These are phyloP conservation scores for Fusarium chlamydosporum DNA, from an alignment of 2,329 filamentous ascomycete genomes.

Conservation along the genomic window DNA sequence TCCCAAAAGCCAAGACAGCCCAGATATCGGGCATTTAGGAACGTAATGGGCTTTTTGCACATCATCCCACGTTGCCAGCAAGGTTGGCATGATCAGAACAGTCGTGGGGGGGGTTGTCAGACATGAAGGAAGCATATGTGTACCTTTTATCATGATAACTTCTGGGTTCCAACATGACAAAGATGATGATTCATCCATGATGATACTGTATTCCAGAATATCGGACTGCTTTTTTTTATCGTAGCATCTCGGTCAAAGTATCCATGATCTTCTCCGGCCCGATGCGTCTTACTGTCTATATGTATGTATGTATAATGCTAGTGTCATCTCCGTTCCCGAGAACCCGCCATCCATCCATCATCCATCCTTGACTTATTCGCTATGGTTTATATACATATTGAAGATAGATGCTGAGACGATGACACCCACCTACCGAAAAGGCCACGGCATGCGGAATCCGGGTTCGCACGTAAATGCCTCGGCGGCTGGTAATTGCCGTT, in stretches of 20 bases:
- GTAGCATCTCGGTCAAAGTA: constrained; percentile 7
- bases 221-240: background rate
- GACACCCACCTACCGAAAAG: constrained; percentile 29
- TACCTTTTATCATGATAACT: constrained; percentile 20
- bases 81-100: constrained; percentile 30
- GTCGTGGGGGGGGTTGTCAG: constrained; percentile 37
- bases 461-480: constrained; percentile 21
- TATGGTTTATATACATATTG: background rate
- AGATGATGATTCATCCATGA: background rate
- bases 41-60: constrained; percentile 26
- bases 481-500: constrained; percentile 21
- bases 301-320: constrained; percentile 1
- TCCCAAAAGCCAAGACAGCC: constrained; percentile 11
- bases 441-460: constrained; percentile 23
- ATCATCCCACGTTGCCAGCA: constrained; percentile 42
- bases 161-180: constrained; percentile 16
- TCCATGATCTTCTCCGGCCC: constrained; percentile 8
- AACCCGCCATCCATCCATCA: constrained; percentile 31
- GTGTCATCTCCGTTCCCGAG: constrained; percentile 32
- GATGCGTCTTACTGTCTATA: constrained; percentile 3
- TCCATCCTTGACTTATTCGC: constrained; percentile 31
- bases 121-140: constrained; percentile 30
- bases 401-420: constrained; percentile 33
- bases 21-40: constrained; percentile 29
- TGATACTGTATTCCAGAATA: background rate